Percentiles rank a stretch among this genome's conserved stretches.
These are phyloP conservation scores for Eragrostis tef DNA, from an alignment of 202 grass and related monocot species.

Conservation along the genomic window DNA sequence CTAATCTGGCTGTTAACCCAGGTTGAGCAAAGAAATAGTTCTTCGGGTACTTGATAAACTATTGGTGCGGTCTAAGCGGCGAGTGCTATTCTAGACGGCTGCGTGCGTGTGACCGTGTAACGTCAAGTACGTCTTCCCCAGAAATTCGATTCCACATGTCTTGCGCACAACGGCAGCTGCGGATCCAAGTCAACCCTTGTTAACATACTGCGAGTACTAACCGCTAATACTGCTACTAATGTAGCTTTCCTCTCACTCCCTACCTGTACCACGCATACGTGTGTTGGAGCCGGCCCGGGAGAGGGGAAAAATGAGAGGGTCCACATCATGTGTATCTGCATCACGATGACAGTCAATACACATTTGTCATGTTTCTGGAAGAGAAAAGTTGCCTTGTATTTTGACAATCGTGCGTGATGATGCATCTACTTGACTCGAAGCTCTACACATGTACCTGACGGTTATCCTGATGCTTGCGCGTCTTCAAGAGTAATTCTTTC, in stretches of 20 bases:
- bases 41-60: neutral
- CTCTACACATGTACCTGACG: neutral
- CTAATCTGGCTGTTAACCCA: neutral
- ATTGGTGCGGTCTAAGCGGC: neutral
- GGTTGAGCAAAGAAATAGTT: too few species aligned
- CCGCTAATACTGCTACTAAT: neutral
- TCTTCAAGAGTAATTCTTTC: too few species aligned
- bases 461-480: too few species aligned
- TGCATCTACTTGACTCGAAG: neutral
- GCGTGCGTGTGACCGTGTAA: neutral
- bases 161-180: constrained; percentile 27
- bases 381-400: neutral
- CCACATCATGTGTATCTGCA: neutral
- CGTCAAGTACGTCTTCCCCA: constrained; percentile 29
- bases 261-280: constrained; percentile 2
- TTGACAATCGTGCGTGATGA: neutral
- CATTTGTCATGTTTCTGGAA: neutral
- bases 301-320: neutral
- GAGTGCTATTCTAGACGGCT: neutral
- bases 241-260: constrained; percentile 34
- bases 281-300: neutral
- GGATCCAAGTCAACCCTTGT: constrained; percentile 23
- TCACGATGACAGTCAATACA: neutral
- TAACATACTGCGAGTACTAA: neutral
- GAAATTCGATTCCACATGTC: constrained; percentile 45